A percentile compares a stretch with the other conserved stretches of the same genome.
Evolutionary conservation across 108 stramenopile species (phyloP).

Genomic region (Cylindrotheca fusiformis): DNA sequence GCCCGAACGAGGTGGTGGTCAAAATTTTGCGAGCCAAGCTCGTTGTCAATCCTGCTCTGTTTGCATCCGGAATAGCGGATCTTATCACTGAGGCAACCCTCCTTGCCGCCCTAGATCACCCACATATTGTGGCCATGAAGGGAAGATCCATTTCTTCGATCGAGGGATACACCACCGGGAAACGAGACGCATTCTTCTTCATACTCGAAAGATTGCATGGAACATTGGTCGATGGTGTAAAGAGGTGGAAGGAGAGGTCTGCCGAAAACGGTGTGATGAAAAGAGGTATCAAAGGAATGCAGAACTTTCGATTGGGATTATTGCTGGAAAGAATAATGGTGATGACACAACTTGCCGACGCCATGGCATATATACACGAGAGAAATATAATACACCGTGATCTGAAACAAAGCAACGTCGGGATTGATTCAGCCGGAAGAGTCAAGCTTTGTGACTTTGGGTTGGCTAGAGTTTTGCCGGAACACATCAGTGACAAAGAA

Average conservation of each 20-base stretch:
- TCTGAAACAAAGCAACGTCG: conserved; percentile 33
- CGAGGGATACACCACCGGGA: conserved; percentile 29
- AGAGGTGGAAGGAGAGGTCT: conserved; percentile 15
- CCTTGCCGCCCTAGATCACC: conserved; percentile 29
- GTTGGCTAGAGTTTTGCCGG: conserved; percentile 34
- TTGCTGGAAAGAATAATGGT: conserved; percentile 16
- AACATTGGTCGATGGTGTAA: conserved; percentile 34
- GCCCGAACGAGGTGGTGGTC: conserved; percentile 24
- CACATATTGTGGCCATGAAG: conserved; percentile 31
- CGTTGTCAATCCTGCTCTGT: conserved; percentile 13
- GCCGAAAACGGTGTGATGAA: neutral
- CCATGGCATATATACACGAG: conserved; percentile 29
- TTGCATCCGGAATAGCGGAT: conserved; percentile 35
- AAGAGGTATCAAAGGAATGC: conserved; percentile 6
- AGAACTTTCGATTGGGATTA: neutral
- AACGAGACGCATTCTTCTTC: conserved; percentile 37
- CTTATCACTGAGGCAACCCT: conserved; percentile 27
- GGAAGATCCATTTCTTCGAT: conserved; percentile 27
- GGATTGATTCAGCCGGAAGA: conserved; percentile 13
- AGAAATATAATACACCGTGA: conserved; percentile 30
- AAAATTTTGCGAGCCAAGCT: conserved; percentile 25
- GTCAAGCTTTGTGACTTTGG: conserved; percentile 45
- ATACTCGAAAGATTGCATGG: conserved; percentile 31
- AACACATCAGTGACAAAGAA: conserved; percentile 14
- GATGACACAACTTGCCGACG: conserved; percentile 14